These are phyloP conservation scores for Dispira simplex DNA, from an alignment of 192 early-diverging fungal species.

Conservation along the genomic window DNA sequence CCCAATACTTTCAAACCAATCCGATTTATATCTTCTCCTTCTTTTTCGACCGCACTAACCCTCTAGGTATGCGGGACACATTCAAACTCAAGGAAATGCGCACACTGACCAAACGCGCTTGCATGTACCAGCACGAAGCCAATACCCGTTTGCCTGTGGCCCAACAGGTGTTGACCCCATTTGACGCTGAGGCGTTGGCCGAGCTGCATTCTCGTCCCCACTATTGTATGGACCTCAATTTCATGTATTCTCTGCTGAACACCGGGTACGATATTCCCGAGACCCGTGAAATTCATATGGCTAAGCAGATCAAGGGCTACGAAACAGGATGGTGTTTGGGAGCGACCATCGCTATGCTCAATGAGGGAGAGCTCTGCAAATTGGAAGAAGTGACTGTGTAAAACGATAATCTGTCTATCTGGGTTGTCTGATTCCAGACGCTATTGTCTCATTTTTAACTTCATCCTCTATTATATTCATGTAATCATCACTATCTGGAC, in stretches of 20 bases:
- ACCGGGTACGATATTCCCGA: conserved; percentile 71
- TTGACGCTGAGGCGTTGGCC: background rate
- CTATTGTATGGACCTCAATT: conserved; percentile 85
- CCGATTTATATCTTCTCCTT: conserved; percentile 92
- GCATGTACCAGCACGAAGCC: conserved; percentile 19
- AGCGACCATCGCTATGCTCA: conserved; percentile 72
- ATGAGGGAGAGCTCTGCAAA: conserved; percentile 26
- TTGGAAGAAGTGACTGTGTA: background rate
- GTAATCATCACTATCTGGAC: too few relatives aligned
- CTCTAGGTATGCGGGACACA: conserved; percentile 48
- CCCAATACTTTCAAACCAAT: conserved; percentile 41
- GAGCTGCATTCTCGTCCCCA: conserved; percentile 36
- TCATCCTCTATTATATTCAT: too few relatives aligned
- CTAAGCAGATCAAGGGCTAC: conserved; percentile 81
- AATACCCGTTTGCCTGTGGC: background rate
- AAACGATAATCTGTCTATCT: too few relatives aligned
- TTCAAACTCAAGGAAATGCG: conserved; percentile 59
- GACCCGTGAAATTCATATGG: conserved; percentile 50
- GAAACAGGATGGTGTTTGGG: conserved; percentile 97
- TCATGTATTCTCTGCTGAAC: conserved; percentile 67
- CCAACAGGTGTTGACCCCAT: background rate
- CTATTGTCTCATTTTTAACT: too few relatives aligned
- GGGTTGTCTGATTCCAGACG: too few relatives aligned
- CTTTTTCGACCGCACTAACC: conserved; percentile 81
- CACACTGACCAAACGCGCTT: conserved; percentile 49